Conservation (phyloP, 257 asterid genomes). For the Fraxinus pennsylvanica region DNA sequence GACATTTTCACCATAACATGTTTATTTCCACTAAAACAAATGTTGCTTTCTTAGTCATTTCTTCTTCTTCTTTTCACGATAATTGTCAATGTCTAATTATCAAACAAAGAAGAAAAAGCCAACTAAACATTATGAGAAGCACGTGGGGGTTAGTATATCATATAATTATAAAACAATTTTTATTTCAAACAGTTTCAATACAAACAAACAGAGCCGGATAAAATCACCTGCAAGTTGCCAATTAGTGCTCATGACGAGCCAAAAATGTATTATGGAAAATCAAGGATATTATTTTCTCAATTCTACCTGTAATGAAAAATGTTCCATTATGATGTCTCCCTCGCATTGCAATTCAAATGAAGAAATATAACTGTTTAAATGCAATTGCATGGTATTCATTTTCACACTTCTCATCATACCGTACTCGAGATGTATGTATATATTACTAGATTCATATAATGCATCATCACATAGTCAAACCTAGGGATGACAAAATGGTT, state of each 20-base stretch:
- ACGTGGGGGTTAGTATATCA: background rate
- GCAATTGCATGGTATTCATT: too few relatives aligned
- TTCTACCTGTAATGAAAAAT: background rate
- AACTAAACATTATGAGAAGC: constrained; percentile 4
- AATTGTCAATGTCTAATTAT: background rate
- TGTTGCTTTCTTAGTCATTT: background rate
- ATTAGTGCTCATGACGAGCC: background rate
- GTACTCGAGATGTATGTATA: too few relatives aligned
- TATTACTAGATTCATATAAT: background rate
- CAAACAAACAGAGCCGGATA: background rate
- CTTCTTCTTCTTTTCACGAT: background rate
- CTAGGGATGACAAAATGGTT: background rate
- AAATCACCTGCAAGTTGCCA: background rate
- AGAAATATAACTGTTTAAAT: background rate
- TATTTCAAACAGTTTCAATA: background rate
- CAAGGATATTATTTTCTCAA: background rate
- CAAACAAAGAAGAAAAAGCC: background rate
- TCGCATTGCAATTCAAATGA: background rate
- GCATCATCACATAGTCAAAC: background rate
- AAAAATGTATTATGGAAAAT: background rate
- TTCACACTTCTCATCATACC: background rate
- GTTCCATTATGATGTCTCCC: background rate
- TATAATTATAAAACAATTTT: background rate
- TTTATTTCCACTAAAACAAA: background rate
- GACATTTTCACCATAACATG: background rate